These are phyloP conservation scores for Boletus insuetus DNA, from an alignment of 768 basidiomycete genomes.

Conservation along the genomic window DNA sequence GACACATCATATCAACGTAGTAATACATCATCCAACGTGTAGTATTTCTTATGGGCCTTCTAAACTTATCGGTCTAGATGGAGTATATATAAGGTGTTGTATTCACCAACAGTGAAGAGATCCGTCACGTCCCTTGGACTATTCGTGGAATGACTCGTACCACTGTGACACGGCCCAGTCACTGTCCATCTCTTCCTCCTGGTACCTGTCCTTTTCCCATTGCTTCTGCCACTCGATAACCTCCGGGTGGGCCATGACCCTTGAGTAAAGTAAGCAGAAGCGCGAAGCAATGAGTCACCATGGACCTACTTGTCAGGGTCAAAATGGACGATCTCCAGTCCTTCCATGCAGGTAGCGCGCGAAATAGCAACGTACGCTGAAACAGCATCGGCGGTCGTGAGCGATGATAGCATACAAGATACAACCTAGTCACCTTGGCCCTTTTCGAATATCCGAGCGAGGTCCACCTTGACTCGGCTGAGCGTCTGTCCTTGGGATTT, in stretches of 20 bases:
- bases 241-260: slow-evolving; percentile 36
- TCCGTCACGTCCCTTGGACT: not conserved
- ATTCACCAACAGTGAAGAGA: not conserved
- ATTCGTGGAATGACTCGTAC: slow-evolving; percentile 27
- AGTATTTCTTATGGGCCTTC: slow-evolving; percentile 1
- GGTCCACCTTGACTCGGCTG: slow-evolving; percentile 89
- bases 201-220: slow-evolving; percentile 24
- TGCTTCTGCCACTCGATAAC: slow-evolving; percentile 32
- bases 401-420: not conserved
- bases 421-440: slow-evolving; percentile 43
- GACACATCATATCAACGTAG: not conserved
- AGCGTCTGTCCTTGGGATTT: slow-evolving; percentile 98
- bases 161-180: slow-evolving; percentile 32
- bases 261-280: slow-evolving; percentile 10
- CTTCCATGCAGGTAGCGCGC: slow-evolving; percentile 40
- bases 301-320: slow-evolving; percentile 29
- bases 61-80: slow-evolving; percentile 6
- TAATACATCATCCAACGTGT: slow-evolving; percentile 14
- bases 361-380: slow-evolving; percentile 38
- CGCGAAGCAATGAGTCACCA: not conserved
- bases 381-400: not conserved
- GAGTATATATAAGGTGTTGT: slow-evolving; percentile 1
- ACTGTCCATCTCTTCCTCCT: slow-evolving; percentile 36
- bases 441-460: slow-evolving; percentile 88
- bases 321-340: slow-evolving; percentile 39